Conservation (phyloP, 345 rosid genomes). For the Citrus sp. region DNA sequence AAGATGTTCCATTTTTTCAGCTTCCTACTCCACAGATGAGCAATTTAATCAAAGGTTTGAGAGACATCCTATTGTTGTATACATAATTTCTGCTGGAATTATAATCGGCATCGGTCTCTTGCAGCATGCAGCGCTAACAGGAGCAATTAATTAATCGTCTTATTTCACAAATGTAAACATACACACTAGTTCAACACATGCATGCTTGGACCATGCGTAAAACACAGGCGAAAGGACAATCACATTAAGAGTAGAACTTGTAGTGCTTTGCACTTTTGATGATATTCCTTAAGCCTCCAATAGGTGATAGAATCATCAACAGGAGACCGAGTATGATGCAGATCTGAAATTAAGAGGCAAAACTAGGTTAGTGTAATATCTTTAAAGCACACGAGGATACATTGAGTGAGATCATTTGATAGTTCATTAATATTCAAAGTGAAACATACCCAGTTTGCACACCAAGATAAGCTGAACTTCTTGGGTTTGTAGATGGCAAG, state of each 20-base stretch:
- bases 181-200: background rate
- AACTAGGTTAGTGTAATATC: background rate
- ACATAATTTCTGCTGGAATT: background rate
- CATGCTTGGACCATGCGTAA: too few species aligned
- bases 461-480: constrained; percentile 67
- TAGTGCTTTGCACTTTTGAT: constrained; percentile 52
- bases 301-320: constrained; percentile 66
- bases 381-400: background rate
- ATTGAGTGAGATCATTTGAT: background rate
- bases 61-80: background rate
- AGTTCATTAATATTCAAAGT: background rate
- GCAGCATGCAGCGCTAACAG: too few species aligned
- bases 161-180: background rate
- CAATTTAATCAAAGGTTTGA: background rate
- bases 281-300: constrained; percentile 76
- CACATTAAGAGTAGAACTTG: constrained; percentile 52
- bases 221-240: background rate
- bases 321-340: constrained; percentile 60
- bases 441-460: constrained; percentile 57
- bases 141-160: background rate
- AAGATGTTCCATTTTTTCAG: background rate
- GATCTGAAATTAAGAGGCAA: constrained; percentile 37
- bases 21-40: background rate
- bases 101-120: background rate
- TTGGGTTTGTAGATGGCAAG: constrained; percentile 66